Evolutionary conservation across 768 basidiomycete species (phyloP).

Genomic region (Phlegmacium glaucopus): DNA sequence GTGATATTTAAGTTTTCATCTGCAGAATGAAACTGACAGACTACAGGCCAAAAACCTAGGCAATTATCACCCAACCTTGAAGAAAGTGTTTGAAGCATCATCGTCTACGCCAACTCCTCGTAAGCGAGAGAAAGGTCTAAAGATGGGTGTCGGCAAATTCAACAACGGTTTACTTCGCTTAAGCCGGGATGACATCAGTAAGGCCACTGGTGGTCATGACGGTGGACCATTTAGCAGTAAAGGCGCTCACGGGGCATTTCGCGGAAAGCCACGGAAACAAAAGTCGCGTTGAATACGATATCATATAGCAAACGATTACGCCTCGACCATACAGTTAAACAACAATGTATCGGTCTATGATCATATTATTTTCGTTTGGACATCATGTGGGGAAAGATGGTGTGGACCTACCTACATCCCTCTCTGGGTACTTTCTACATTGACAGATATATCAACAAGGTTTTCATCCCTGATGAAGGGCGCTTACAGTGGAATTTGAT

Average conservation of each 20-base stretch:
- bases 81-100: constrained; percentile 54
- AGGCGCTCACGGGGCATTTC: constrained; percentile 10
- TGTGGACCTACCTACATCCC: no score
- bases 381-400: no score
- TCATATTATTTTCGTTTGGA: no score
- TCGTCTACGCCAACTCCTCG: constrained; percentile 26
- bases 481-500: constrained; percentile 32
- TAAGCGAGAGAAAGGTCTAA: constrained; percentile 62
- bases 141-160: constrained; percentile 80
- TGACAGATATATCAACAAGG: no score
- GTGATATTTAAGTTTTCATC: constrained; percentile 35
- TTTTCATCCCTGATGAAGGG: background rate
- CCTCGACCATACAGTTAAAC: no score
- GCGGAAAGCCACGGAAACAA: constrained; percentile 10
- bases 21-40: background rate
- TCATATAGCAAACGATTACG: no score
- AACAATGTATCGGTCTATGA: no score
- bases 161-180: constrained; percentile 66
- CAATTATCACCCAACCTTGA: constrained; percentile 80
- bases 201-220: constrained; percentile 22
- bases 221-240: constrained; percentile 18
- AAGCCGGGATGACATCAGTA: constrained; percentile 56
- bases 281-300: constrained; percentile 6
- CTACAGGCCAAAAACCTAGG: constrained; percentile 76
- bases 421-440: no score